Evolutionary conservation across 169 alveolate genomes (phyloP).

Genomic region (Theileria sp.): DNA sequence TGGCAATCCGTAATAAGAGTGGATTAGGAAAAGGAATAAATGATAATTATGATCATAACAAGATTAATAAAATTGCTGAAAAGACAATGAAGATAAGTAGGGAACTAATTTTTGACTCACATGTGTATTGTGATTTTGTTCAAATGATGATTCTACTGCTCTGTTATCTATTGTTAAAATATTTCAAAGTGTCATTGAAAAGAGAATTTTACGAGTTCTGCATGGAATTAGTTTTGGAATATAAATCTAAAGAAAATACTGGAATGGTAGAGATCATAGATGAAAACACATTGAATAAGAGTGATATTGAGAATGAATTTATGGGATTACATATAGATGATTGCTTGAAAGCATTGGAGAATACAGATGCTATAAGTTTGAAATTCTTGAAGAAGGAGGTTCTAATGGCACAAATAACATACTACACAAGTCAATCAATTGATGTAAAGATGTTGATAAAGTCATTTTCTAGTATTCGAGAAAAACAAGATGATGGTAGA

Average conservation of each 20-base stretch:
- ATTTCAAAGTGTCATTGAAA: neutral
- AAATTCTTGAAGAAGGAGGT: neutral
- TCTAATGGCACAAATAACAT: conserved; percentile 13
- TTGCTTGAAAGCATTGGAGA: neutral
- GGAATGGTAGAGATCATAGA: neutral
- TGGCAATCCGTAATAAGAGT: neutral
- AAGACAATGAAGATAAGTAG: neutral
- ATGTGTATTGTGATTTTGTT: neutral
- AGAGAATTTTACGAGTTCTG: neutral
- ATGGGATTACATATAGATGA: neutral
- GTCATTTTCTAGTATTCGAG: neutral
- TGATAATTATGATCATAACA: neutral
- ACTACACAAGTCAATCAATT: conserved; percentile 33
- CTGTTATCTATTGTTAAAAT: neutral
- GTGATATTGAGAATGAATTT: neutral
- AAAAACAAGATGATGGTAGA: neutral
- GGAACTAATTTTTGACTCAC: neutral
- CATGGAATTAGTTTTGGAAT: neutral
- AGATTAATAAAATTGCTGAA: neutral
- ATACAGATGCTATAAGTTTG: neutral
- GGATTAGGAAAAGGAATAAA: neutral
- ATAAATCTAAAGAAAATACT: neutral
- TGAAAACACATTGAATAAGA: neutral
- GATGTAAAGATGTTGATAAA: conserved; percentile 14
- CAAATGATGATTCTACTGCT: neutral